Percentiles rank a stretch among this genome's conserved stretches.
phyloP scores from a whole-genome alignment of 1,284 basidiomycete genomes.

The Apiotrichum siamense region DNA sequence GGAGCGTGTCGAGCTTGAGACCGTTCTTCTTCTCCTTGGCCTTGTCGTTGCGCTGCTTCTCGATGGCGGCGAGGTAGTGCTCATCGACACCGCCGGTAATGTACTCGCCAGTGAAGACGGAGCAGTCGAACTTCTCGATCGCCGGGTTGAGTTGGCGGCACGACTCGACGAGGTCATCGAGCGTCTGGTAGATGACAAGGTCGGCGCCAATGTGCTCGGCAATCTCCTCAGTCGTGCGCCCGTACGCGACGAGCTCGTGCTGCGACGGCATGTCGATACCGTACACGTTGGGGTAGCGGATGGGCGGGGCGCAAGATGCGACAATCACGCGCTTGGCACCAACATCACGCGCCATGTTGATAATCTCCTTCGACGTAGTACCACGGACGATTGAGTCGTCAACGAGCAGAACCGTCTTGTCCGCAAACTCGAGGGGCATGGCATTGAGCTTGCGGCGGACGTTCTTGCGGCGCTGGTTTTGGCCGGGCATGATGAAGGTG shows the following conservation, averaged over 20 bases:
- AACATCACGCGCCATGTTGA: slow-evolving; percentile 99
- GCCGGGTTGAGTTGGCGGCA: slow-evolving; percentile 79
- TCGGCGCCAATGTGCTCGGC: slow-evolving; percentile 88
- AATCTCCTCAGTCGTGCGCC: slow-evolving; percentile 67
- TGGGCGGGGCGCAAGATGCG: slow-evolving; percentile 81
- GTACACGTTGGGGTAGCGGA: slow-evolving; percentile 88
- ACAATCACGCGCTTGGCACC: slow-evolving; percentile 97
- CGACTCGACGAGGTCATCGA: slow-evolving; percentile 80
- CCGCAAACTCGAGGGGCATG: slow-evolving; percentile 96
- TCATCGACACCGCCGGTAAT: slow-evolving; percentile 93
- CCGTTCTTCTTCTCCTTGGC: slow-evolving; percentile 55
- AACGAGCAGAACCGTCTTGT: slow-evolving; percentile 90
- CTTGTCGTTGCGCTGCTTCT: slow-evolving; percentile 77
- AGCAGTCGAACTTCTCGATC: slow-evolving; percentile 85
- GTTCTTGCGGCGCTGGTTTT: slow-evolving; percentile 81
- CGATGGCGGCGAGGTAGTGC: slow-evolving; percentile 70
- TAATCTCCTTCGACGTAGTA: slow-evolving; percentile 97
- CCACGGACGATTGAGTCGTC: slow-evolving; percentile 99
- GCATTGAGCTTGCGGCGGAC: slow-evolving; percentile 95
- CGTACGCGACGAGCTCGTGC: slow-evolving; percentile 85
- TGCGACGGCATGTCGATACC: slow-evolving; percentile 99
- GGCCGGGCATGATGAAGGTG: slow-evolving; percentile 98
- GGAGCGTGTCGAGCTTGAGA: slow-evolving; percentile 17
- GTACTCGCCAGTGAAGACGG: slow-evolving; percentile 96
- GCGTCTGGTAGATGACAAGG: slow-evolving; percentile 94